Conservation (phyloP, 441 rosid genomes). For the Corymbia citriodora region DNA sequence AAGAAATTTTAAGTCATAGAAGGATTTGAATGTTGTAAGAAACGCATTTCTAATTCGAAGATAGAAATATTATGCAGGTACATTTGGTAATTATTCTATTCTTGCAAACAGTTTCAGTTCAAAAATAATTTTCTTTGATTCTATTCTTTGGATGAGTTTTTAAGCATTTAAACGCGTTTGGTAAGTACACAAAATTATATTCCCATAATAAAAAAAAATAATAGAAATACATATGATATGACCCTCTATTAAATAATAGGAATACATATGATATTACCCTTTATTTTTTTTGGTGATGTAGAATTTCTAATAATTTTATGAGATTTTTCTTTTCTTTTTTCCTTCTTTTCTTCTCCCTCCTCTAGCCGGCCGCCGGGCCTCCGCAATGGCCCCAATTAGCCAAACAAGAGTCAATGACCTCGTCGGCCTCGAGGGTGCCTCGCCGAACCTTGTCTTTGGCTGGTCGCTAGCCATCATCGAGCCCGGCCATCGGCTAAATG, state of each 20-base stretch:
- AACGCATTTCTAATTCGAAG: rapidly evolving
- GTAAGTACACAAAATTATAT: rapidly evolving
- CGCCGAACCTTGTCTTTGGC: too few species aligned
- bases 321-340: too few species aligned
- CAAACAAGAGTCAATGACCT: rapidly evolving
- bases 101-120: rapidly evolving
- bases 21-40: rapidly evolving
- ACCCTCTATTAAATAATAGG: too few species aligned
- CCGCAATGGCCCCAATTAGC: background rate
- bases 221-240: rapidly evolving
- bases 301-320: too few species aligned
- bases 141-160: rapidly evolving
- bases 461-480: rapidly evolving
- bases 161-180: too few species aligned
- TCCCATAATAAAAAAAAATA: rapidly evolving
- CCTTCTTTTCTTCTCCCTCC: background rate
- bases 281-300: rapidly evolving
- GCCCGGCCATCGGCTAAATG: rapidly evolving
- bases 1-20: rapidly evolving
- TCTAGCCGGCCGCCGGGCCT: rapidly evolving
- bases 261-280: too few species aligned
- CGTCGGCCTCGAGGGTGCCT: too few species aligned
- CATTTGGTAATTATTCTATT: rapidly evolving
- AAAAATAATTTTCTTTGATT: rapidly evolving
- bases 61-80: rapidly evolving